These are phyloP conservation scores for Suillus clintonianus DNA, from an alignment of 768 basidiomycete genomes.

Conservation along the genomic window DNA sequence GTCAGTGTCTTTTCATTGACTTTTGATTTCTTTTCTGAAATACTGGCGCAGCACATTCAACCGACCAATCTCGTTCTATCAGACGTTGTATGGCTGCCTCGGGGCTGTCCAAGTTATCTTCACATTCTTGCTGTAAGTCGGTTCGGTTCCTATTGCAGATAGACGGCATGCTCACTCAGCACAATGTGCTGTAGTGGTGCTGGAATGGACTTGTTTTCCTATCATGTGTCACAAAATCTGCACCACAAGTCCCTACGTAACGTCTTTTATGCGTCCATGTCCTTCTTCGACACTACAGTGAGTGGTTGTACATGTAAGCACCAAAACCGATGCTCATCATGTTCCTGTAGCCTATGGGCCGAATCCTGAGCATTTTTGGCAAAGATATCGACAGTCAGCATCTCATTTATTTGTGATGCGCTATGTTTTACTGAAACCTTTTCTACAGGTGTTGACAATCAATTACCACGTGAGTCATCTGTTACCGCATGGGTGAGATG, in stretches of 20 bases:
- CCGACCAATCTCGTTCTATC: constrained; percentile 58
- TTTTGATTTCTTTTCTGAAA: neutral
- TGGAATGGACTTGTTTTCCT: constrained; percentile 56
- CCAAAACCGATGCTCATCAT: neutral
- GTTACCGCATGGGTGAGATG: neutral
- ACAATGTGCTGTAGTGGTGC: constrained; percentile 41
- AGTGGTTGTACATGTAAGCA: constrained; percentile 2
- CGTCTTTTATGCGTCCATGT: constrained; percentile 72
- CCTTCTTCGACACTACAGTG: constrained; percentile 73
- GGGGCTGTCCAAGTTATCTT: constrained; percentile 58
- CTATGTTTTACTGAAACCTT: neutral
- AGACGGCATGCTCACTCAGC: neutral
- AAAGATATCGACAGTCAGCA: constrained; percentile 65
- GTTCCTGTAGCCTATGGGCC: constrained; percentile 45
- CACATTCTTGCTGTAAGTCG: constrained; percentile 57
- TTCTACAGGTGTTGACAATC: constrained; percentile 48
- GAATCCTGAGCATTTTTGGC: too few relatives aligned
- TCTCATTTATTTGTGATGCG: neutral
- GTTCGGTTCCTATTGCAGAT: neutral
- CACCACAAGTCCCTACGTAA: constrained; percentile 56
- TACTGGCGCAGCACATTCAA: constrained; percentile 41
- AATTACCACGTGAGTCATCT: constrained; percentile 47
- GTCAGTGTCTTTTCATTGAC: constrained; percentile 31
- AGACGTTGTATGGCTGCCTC: constrained; percentile 61
- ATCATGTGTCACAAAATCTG: constrained; percentile 60